phyloP scores from a whole-genome alignment of 1,139 yeast genomes.

The Lodderomyces orthopsilosis region DNA sequence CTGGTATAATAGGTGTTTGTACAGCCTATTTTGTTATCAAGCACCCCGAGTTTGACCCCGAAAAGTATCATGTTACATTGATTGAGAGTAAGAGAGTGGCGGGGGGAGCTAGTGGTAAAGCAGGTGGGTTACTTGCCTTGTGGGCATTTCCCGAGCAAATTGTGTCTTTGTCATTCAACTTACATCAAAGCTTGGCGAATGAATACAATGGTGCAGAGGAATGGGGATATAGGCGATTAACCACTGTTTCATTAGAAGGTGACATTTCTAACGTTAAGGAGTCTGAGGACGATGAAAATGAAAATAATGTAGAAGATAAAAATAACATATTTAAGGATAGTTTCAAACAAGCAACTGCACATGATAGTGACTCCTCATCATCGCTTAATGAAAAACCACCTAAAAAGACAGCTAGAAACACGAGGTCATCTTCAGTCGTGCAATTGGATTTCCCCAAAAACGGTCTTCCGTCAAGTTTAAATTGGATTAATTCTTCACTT shows the following conservation, averaged over 20 bases:
- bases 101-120: slow-evolving; percentile 97
- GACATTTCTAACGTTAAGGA: slow-evolving; percentile 47
- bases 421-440: slow-evolving; percentile 17
- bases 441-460: slow-evolving; percentile 12
- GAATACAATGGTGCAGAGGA: slow-evolving; percentile 75
- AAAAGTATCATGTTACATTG: slow-evolving; percentile 77
- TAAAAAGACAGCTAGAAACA: slow-evolving; percentile 28
- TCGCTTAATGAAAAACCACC: slow-evolving; percentile 30
- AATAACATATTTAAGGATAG: slow-evolving; percentile 7
- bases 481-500: slow-evolving; percentile 73
- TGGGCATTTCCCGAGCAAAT: slow-evolving; percentile 98
- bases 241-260: slow-evolving; percentile 86
- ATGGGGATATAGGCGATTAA: slow-evolving; percentile 91
- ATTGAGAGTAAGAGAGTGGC: slow-evolving; percentile 91
- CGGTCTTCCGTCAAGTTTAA: slow-evolving; percentile 64
- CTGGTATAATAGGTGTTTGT: slow-evolving; percentile 95
- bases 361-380: slow-evolving; percentile 22
- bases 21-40: slow-evolving; percentile 85
- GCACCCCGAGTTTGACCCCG: slow-evolving; percentile 76
- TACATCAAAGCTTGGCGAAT: slow-evolving; percentile 81
- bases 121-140: slow-evolving; percentile 89
- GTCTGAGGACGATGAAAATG: slow-evolving; percentile 7
- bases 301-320: neutral
- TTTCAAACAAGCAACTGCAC: slow-evolving; percentile 12
- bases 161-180: slow-evolving; percentile 80